Base-by-base conservation (phyloP, 2,329 filamentous ascomycete genomes). In the Cadophora sp. region DNA sequence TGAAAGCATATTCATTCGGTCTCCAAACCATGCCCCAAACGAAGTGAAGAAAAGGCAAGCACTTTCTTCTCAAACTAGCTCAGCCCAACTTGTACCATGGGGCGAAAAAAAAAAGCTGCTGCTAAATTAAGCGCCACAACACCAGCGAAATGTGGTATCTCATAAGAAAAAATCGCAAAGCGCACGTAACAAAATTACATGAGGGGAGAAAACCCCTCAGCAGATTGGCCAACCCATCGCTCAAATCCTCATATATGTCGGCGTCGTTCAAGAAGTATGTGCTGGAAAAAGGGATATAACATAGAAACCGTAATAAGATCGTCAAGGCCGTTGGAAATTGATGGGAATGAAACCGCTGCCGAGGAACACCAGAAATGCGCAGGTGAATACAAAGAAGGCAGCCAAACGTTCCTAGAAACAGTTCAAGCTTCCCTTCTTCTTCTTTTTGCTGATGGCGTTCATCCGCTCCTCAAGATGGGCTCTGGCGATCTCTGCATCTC, bases 391-490 rank as follows among this genome's bases (percentile, higher is more conserved):
- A n/a, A 29, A 65, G 26, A 55, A 31, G 51, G 34, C 27, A 51
- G 34, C 51, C 34, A 31, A 26, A 66, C 29, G 19, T 24, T 29
- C 29, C 71, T 77, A 79, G 71, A 99, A 99, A 87, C 96, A 99
- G 84, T 97, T 98, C 81, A 99, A 86, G 74, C 92, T 94, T 76
- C 91, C 89, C 87, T 97, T 97, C 88, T 97, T 77, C 70, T 77
- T 97, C 83, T 92, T 91, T 77, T 87, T 89, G 81, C 91, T 94
- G 79, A 96, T 91, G 68, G 92, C 91, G 77, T 95, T 94, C 90
- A 99, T 99, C 66, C 95, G 89, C 83, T 97, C 93, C 82, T 99
- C 95, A 29, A 99, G 87, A 76, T 97, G 92, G 48, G 91, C 92
- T 64, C 92, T 87, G 53, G 96, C 96, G 72, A 92, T 89, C 83